Base-by-base conservation (phyloP, 805 yeast genomes). In the Wickerhamiella azymoides region DNA sequence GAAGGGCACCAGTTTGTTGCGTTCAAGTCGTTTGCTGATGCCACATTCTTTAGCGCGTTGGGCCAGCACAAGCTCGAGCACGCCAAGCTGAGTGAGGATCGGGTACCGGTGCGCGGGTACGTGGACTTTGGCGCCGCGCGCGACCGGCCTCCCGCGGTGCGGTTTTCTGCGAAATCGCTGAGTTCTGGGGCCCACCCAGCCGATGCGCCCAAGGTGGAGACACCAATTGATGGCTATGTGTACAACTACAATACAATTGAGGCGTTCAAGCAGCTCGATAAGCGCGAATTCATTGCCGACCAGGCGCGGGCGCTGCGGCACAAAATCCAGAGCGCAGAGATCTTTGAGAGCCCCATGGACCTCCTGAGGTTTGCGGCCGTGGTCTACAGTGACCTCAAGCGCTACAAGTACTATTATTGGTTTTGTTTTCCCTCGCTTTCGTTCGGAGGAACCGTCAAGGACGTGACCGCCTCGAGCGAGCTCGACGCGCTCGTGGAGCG, bases 341-440 rank as follows among this genome's bases (percentile, higher is more conserved):
- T 66, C 2, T 51, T 72, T 2, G 39, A 53, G 1, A 57, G 70
- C 41, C 77, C 80, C 0, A 54, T 66, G 0, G 21, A 62, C 5
- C 58, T 78, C 25, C 54, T 65, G 11, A 53, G 58, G 8, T 77
- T 80, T 51, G 62, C 64, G 4, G 53, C 83, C 1, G 64, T 88
- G 25, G 70, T 86, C 36, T 92, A 79, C 63, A 81, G 94, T 1
- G 98, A 92, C 61, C 70, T 92, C 58, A 92, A 92, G 61, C 84
- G 82, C 63, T 88, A 82, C 66, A 78, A 73, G 56, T 89, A 81
- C 58, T 81, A 74, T 57, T 88, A 92, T 62, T 93, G 99, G 98
- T 72, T 84, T 52, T 80, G 84, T 13, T 77, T 76, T 51, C 96
- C 98, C 0, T 64, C 74, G 1, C 60, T 55, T 13, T 39, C 39